Percentiles rank a stretch among this genome's conserved stretches.
Evolutionary conservation across 2,329 filamentous ascomycete genomes (phyloP).

Genomic region (Aspergillus eucalypticola): DNA sequence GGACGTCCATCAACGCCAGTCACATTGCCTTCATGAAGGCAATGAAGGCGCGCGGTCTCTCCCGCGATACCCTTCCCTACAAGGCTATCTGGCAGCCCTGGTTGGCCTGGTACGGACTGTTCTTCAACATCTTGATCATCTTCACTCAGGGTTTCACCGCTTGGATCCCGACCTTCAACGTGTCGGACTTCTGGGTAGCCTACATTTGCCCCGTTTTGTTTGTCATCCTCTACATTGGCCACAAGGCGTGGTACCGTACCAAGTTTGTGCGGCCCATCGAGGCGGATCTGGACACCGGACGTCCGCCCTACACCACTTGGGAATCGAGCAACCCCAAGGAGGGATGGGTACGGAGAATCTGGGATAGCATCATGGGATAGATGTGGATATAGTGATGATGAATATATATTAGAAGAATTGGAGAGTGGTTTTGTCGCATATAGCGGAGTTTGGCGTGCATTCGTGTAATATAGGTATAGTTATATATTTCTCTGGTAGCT

Average conservation of each 20-base stretch:
- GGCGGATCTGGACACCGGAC: constrained; percentile 46
- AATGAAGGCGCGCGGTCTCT: constrained; percentile 56
- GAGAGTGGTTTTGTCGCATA: background rate
- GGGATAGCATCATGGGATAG: constrained; percentile 7
- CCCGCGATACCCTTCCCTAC: constrained; percentile 61
- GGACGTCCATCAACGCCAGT: constrained; percentile 46
- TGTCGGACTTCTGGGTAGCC: constrained; percentile 61
- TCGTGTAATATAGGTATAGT: background rate
- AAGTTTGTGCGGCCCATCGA: constrained; percentile 38
- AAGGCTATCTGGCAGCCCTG: constrained; percentile 62
- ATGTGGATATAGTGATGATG: background rate
- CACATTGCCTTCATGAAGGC: constrained; percentile 66
- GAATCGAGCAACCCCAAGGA: constrained; percentile 30
- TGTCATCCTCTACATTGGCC: constrained; percentile 57
- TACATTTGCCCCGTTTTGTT: constrained; percentile 68
- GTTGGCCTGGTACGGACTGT: constrained; percentile 64
- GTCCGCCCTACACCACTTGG: constrained; percentile 31
- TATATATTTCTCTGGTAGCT: background rate
- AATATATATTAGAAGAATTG: background rate
- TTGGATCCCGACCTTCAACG: constrained; percentile 61
- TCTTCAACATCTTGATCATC: constrained; percentile 64
- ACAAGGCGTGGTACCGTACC: constrained; percentile 52
- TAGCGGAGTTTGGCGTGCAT: background rate
- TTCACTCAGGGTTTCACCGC: constrained; percentile 68
- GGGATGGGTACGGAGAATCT: constrained; percentile 21